phyloP scores from a whole-genome alignment of 768 basidiomycete species.

The Boletus subcaerulescens region DNA sequence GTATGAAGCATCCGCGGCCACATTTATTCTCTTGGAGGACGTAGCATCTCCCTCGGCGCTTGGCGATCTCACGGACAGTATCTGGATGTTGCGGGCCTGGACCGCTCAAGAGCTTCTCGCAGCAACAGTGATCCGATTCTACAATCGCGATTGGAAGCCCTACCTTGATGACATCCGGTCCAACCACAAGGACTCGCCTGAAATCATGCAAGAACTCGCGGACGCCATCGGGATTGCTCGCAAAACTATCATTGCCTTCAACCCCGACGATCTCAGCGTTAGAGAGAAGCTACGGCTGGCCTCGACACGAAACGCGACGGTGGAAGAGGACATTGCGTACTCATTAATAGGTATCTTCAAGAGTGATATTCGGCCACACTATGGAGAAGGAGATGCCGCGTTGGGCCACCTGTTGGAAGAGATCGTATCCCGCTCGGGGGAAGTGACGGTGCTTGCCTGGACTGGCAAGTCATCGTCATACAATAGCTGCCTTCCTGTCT shows the following conservation, averaged over 20 bases:
- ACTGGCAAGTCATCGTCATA: conserved; percentile 7
- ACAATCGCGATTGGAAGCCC: conserved; percentile 5
- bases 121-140: conserved; percentile 6
- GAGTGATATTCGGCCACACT: conserved; percentile 4
- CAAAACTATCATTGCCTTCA: neutral
- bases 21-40: neutral
- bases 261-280: conserved; percentile 3
- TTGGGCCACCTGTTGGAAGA: conserved; percentile 14
- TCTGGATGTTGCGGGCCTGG: conserved; percentile 15
- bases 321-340: conserved; percentile 9
- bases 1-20: conserved; percentile 9
- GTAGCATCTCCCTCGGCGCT: neutral
- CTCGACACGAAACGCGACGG: conserved; percentile 5
- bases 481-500: conserved; percentile 11
- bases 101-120: conserved; percentile 16
- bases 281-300: conserved; percentile 11
- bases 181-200: conserved; percentile 11
- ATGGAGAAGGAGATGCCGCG: conserved; percentile 7
- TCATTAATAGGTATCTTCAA: conserved; percentile 11
- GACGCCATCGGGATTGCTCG: conserved; percentile 4
- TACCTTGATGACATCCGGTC: neutral
- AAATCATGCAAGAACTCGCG: conserved; percentile 8
- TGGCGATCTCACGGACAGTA: neutral
- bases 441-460: conserved; percentile 10
- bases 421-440: conserved; percentile 7